A percentile compares a stretch with the other conserved stretches of the same genome.
Evolutionary conservation across 31 red algal species (phyloP).

Genomic region (Endocladia muricata): DNA sequence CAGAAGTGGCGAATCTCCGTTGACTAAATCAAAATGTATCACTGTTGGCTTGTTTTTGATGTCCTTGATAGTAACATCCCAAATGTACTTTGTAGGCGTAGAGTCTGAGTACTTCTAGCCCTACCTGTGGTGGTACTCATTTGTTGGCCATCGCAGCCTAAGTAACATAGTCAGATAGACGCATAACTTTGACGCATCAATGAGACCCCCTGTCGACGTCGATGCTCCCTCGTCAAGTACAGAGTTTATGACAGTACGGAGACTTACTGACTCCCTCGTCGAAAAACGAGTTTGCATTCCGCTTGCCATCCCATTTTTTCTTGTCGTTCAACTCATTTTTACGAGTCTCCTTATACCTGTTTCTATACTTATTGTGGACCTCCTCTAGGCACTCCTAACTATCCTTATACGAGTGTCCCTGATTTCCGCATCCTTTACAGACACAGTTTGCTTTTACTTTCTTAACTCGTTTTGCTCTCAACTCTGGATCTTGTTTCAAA

Average conservation of each 20-base stretch:
- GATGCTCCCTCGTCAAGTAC: not conserved
- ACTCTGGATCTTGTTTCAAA: not conserved
- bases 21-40: constrained; percentile 1
- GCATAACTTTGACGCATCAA: not conserved
- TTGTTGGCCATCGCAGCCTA: not conserved
- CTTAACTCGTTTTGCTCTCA: not conserved
- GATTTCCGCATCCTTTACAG: not conserved
- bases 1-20: not conserved
- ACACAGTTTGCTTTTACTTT: not conserved
- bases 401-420: constrained; percentile 8
- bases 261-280: not conserved
- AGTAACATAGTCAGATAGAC: not conserved
- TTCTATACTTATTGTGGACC: not conserved
- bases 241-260: not conserved
- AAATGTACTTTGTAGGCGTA: not conserved
- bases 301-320: not conserved
- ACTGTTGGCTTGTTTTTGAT: not conserved
- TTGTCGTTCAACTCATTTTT: not conserved
- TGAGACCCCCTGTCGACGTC: constrained; percentile 3
- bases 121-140: not conserved
- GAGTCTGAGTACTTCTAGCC: not conserved
- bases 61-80: not conserved
- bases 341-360: not conserved
- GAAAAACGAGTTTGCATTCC: not conserved
- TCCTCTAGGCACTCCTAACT: not conserved